Evolutionary conservation across 768 basidiomycete species (phyloP).

Genomic region (Chiua virens): DNA sequence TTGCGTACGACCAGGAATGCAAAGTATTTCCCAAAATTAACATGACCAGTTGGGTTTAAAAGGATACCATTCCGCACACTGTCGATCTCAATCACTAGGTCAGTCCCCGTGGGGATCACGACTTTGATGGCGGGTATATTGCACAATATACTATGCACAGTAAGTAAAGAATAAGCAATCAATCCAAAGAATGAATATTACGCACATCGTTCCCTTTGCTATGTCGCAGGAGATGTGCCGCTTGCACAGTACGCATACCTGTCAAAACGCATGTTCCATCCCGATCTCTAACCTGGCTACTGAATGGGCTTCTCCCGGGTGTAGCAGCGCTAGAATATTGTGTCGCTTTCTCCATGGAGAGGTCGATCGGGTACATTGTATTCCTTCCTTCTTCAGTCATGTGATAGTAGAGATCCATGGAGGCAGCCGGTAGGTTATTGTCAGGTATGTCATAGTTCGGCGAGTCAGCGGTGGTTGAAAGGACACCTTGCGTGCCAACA

Average conservation of each 20-base stretch:
- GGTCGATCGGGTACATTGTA: slow-evolving; percentile 4
- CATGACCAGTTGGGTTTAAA: background rate
- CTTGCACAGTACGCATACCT: background rate
- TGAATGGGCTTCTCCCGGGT: background rate
- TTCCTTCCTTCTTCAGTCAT: background rate
- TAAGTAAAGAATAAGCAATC: background rate
- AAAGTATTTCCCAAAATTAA: background rate
- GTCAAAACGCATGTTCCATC: slow-evolving; percentile 2
- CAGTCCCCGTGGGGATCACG: background rate
- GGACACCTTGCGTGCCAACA: background rate
- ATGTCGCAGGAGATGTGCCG: slow-evolving; percentile 7
- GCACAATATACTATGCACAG: background rate
- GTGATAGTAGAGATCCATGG: slow-evolving; percentile 2
- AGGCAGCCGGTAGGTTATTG: background rate
- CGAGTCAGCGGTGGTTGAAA: background rate
- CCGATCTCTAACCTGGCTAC: background rate
- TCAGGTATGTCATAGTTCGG: background rate
- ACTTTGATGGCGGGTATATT: slow-evolving; percentile 1
- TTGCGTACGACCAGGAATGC: slow-evolving; percentile 5
- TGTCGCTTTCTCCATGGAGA: background rate
- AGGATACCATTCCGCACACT: slow-evolving; percentile 1
- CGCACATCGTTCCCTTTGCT: slow-evolving; percentile 3
- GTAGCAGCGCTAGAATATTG: background rate
- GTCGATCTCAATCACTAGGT: background rate
- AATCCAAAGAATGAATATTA: background rate